phyloP scores from a whole-genome alignment of 108 stramenopile species.

The Stephanodiscus triporus region DNA sequence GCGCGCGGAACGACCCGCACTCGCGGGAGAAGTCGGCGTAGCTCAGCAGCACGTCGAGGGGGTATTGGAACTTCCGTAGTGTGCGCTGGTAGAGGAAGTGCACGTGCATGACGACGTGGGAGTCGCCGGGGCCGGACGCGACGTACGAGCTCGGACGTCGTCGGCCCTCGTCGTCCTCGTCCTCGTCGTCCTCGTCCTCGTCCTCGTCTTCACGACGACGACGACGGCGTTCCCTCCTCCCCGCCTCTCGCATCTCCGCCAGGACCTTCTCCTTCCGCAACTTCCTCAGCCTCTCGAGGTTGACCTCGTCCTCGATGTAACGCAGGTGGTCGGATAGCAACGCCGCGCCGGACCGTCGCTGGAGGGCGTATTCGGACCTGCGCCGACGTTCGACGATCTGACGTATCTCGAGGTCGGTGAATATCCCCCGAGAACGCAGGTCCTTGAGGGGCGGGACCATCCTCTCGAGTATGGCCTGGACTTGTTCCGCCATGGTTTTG shows the following conservation, averaged over 20 bases:
- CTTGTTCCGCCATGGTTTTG: slow-evolving; percentile 93
- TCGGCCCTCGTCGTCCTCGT: slow-evolving; percentile 14
- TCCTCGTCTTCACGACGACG: neutral
- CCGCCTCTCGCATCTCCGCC: slow-evolving; percentile 46
- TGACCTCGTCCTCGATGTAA: slow-evolving; percentile 78
- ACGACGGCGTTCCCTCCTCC: slow-evolving; percentile 16
- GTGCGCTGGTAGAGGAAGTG: slow-evolving; percentile 79
- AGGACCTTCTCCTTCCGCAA: slow-evolving; percentile 64
- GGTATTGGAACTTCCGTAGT: slow-evolving; percentile 75
- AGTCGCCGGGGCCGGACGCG: slow-evolving; percentile 66
- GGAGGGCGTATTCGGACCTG: slow-evolving; percentile 75
- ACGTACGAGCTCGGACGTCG: slow-evolving; percentile 19
- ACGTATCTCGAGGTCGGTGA: slow-evolving; percentile 69
- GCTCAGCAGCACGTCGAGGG: slow-evolving; percentile 63
- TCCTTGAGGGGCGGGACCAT: slow-evolving; percentile 88
- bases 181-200: slow-evolving; percentile 28
- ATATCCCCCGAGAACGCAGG: slow-evolving; percentile 71
- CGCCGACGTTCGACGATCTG: slow-evolving; percentile 85
- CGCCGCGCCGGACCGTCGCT: slow-evolving; percentile 50
- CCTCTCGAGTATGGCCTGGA: slow-evolving; percentile 80
- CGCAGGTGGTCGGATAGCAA: slow-evolving; percentile 76
- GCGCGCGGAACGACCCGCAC: slow-evolving; percentile 47
- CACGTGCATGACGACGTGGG: slow-evolving; percentile 77
- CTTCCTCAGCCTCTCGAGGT: slow-evolving; percentile 65
- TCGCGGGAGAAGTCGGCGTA: slow-evolving; percentile 78